These are phyloP conservation scores for Fagopyrum esculentum DNA, from an alignment of 148 eudicot species.

Conservation along the genomic window DNA sequence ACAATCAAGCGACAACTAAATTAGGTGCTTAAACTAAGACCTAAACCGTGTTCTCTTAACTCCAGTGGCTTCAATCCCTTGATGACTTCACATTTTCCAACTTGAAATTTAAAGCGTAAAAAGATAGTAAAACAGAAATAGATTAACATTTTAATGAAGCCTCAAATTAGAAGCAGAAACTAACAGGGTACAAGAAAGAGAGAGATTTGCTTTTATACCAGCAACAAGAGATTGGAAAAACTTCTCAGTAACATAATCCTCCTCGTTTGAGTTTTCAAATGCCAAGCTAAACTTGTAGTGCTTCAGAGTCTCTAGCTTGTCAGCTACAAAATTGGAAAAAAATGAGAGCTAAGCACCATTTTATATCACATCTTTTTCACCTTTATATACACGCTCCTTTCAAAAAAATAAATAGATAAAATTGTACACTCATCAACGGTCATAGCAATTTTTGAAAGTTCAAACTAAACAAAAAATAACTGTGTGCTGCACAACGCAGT, in stretches of 20 bases:
- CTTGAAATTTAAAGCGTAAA: not conserved
- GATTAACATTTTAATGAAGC: not conserved
- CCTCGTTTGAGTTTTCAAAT: conserved; percentile 94
- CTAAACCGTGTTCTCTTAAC: not conserved
- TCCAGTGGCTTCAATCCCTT: not conserved
- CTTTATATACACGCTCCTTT: too few relatives aligned
- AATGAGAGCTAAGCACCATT: not conserved
- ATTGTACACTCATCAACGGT: too few relatives aligned
- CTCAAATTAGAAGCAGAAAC: not conserved
- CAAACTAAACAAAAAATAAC: too few relatives aligned
- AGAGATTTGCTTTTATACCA: conserved; percentile 36
- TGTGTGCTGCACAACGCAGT: too few relatives aligned
- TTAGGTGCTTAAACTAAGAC: not conserved
- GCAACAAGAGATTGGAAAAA: conserved; percentile 97
- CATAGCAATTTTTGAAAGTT: too few relatives aligned
- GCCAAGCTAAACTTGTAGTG: conserved; percentile 92
- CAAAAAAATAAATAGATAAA: too few relatives aligned
- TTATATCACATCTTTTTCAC: not conserved
- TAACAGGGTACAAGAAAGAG: not conserved
- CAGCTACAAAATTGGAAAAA: conserved; percentile 40
- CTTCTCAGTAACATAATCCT: conserved; percentile 96
- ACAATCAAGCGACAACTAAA: not conserved
- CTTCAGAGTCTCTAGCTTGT: conserved; percentile 80
- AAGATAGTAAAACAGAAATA: not conserved
- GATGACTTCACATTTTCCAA: not conserved